These are phyloP conservation scores for Terfezia claveryi DNA, from an alignment of 495 filamentous ascomycete species.

Conservation along the genomic window DNA sequence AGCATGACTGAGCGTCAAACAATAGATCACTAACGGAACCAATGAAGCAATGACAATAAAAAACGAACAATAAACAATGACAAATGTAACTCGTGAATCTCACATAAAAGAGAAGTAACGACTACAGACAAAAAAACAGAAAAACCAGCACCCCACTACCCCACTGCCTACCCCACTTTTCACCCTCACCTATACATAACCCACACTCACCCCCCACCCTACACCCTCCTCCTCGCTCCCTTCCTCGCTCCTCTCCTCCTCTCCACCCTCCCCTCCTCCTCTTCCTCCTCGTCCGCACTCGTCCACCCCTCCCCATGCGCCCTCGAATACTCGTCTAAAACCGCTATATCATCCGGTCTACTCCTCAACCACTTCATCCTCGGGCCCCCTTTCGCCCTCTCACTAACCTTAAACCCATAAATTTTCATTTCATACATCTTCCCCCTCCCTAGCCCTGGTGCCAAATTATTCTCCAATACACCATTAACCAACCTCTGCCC, in stretches of 20 bases:
- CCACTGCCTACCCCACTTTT: too few relatives aligned
- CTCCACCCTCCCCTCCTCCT: slow-evolving; percentile 20
- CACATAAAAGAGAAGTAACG: too few relatives aligned
- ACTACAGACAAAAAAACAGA: too few relatives aligned
- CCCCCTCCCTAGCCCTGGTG: slow-evolving; percentile 60
- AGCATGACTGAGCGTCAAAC: too few relatives aligned
- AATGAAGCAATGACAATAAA: too few relatives aligned
- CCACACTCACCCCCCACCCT: not conserved
- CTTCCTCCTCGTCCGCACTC: slow-evolving; percentile 32
- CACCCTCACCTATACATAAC: too few relatives aligned
- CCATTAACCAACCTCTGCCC: slow-evolving; percentile 43
- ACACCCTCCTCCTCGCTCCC: not conserved
- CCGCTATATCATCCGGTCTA: slow-evolving; percentile 53
- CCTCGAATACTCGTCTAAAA: slow-evolving; percentile 56
- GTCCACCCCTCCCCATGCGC: slow-evolving; percentile 22
- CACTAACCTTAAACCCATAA: slow-evolving; percentile 86
- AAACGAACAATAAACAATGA: too few relatives aligned
- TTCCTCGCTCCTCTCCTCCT: not conserved
- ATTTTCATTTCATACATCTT: slow-evolving; percentile 87
- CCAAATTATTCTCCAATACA: slow-evolving; percentile 57
- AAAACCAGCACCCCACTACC: too few relatives aligned
- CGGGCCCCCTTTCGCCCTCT: slow-evolving; percentile 64
- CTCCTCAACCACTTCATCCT: slow-evolving; percentile 90
- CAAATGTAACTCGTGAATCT: too few relatives aligned
- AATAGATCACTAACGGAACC: too few relatives aligned